A percentile compares a stretch with the other conserved stretches of the same genome.
Conservation (phyloP, 768 basidiomycete species). For the Gelatoporia subvermispora region DNA sequence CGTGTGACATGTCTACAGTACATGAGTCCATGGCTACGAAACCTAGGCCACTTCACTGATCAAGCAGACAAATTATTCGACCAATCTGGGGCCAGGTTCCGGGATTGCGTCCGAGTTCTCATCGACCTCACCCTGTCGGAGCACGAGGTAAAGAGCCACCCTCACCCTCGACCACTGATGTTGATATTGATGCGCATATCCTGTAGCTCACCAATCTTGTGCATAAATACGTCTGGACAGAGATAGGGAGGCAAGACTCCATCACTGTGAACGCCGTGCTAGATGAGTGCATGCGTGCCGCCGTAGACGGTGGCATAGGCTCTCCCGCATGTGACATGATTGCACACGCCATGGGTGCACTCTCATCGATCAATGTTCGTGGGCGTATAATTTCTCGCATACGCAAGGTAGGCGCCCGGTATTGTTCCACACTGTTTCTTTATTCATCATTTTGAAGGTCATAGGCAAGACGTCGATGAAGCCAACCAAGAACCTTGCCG, state of each 20-base stretch:
- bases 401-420: conserved; percentile 52
- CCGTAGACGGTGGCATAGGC: conserved; percentile 78
- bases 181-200: not conserved
- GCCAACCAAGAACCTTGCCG: conserved; percentile 55
- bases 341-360: conserved; percentile 63
- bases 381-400: conserved; percentile 75
- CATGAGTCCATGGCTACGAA: conserved; percentile 85
- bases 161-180: no score
- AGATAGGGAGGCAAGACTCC: conserved; percentile 66
- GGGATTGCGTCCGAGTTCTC: conserved; percentile 77
- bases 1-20: conserved; percentile 76
- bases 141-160: conserved; percentile 58
- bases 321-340: conserved; percentile 72
- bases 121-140: conserved; percentile 71
- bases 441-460: conserved; percentile 36
- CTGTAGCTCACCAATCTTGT: conserved; percentile 57
- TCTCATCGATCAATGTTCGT: conserved; percentile 74
- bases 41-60: conserved; percentile 66
- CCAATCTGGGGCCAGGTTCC: conserved; percentile 65
- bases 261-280: conserved; percentile 66
- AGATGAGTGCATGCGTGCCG: conserved; percentile 76
- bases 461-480: conserved; percentile 69
- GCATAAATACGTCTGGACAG: conserved; percentile 74
- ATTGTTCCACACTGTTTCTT: not conserved
- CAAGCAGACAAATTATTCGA: conserved; percentile 66